Percentiles rank a stretch among this genome's conserved stretches.
These are phyloP conservation scores for Arachis hypogaea DNA, from an alignment of 306 rosid species.

Conservation along the genomic window DNA sequence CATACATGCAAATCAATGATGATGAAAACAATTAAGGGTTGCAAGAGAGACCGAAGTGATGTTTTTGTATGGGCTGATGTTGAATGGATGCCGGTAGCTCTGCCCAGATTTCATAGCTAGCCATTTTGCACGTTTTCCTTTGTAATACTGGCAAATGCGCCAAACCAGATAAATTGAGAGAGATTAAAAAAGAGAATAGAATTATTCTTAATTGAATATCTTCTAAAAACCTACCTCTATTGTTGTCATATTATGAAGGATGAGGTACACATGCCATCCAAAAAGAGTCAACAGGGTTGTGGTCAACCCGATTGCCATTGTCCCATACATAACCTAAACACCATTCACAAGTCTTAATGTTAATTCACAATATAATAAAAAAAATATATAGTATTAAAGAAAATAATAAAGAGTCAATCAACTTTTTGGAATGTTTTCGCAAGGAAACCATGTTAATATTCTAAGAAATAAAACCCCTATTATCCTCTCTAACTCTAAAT, in stretches of 20 bases:
- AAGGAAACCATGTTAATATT: conserved; percentile 16
- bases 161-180: conserved; percentile 18
- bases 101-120: conserved; percentile 84
- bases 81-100: conserved; percentile 69
- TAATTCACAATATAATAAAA: neutral
- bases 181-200: conserved; percentile 7
- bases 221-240: conserved; percentile 66
- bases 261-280: conserved; percentile 89
- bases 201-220: conserved; percentile 1
- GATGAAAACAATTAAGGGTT: conserved; percentile 24
- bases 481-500: conserved; percentile 1
- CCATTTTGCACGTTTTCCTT: conserved; percentile 79
- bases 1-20: conserved; percentile 13
- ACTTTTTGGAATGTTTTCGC: conserved; percentile 22
- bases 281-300: conserved; percentile 63
- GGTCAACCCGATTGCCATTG: conserved; percentile 54
- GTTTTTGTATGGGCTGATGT: conserved; percentile 66
- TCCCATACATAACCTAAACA: conserved; percentile 64
- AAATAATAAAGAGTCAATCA: neutral
- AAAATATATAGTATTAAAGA: conserved; percentile 25
- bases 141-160: conserved; percentile 59
- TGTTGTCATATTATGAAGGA: conserved; percentile 81
- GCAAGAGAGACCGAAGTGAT: conserved; percentile 62
- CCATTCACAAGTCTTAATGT: conserved; percentile 5
- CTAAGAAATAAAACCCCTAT: conserved; percentile 7